Base-by-base conservation (phyloP, 2,329 filamentous ascomycete species). In the Rosellinia necatrix region DNA sequence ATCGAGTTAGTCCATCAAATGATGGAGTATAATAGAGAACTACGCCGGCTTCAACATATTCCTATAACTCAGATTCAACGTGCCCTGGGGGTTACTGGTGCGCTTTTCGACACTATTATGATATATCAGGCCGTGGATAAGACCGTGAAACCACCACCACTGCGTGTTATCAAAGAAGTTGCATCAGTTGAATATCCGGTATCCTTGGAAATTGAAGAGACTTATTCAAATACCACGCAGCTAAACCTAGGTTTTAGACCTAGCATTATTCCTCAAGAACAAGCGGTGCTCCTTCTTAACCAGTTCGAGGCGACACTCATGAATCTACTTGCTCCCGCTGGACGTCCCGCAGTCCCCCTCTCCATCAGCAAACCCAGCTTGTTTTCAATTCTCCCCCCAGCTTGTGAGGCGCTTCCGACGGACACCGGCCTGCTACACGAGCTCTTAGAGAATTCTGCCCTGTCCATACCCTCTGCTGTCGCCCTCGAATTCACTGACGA, bases 21-120 rank as follows among this genome's bases (percentile, higher is more conserved):
- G 72, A 86, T 92, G 77, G 71, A 76, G 0, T 83, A 83, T 43
- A 92, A 89, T 66, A 78, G 82, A 0, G 73, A 77, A 4, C 74
- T 92, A 1, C 81, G 88, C 43, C 85, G 85, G 56, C 78, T 91
- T 66, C 90, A 94, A 60, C 87, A 88, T 64, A 84, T 84, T 0
- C 84, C 91, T 0, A 76, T 96, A 6, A 78, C 81, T 3, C 82
- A 84, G 25, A 87, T 96, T 8, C 90, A 96, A 65, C 84, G 81
- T 46, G 88, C 87, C 80, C 78, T 90, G 15, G 86, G 86, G 0
- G 79, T 83, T 55, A 76, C 86, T 0, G 83, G 83, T 6, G 76
- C 81, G 0, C 77, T 94, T 0, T 96, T 97, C 64, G 92, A 97
- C 67, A 93, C 91, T 0, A 78, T 97, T 1, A 84, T 97, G 56